A percentile compares a stretch with the other conserved stretches of the same genome.
Evolutionary conservation across 352 stramenopile genomes (phyloP).

Genomic region (Aphanomyces astaci): DNA sequence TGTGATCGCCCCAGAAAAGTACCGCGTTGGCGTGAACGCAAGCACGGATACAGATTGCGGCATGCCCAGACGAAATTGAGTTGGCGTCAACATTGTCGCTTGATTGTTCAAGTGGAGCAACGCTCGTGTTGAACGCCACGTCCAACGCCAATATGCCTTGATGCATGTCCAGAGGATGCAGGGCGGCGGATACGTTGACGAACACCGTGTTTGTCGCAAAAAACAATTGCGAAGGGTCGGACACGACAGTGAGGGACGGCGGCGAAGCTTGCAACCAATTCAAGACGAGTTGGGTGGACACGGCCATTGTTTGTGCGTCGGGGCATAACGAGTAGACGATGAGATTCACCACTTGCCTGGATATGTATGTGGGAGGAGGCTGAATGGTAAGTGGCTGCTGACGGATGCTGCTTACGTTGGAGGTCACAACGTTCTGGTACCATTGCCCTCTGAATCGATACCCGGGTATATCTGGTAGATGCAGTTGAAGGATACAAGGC

Average conservation of each 20-base stretch:
- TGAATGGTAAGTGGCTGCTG: background rate
- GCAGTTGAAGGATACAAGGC: background rate
- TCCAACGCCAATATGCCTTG: background rate
- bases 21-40: background rate
- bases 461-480: background rate
- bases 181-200: background rate
- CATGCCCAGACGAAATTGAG: background rate
- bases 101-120: background rate
- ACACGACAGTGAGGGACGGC: background rate
- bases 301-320: background rate
- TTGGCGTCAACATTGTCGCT: background rate
- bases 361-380: background rate
- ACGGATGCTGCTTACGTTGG: background rate
- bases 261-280: background rate
- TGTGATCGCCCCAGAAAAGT: background rate
- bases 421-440: background rate
- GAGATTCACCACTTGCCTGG: background rate
- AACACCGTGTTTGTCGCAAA: background rate
- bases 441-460: background rate
- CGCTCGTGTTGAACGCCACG: background rate
- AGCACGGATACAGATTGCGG: background rate
- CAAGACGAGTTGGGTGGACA: background rate
- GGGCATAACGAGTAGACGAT: background rate
- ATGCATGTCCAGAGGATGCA: background rate
- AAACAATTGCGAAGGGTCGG: background rate